Evolutionary conservation across 495 filamentous ascomycete species (phyloP), one percentile per base, ranked within the genome.

Genomic region (Penicillium pulvis): DNA sequence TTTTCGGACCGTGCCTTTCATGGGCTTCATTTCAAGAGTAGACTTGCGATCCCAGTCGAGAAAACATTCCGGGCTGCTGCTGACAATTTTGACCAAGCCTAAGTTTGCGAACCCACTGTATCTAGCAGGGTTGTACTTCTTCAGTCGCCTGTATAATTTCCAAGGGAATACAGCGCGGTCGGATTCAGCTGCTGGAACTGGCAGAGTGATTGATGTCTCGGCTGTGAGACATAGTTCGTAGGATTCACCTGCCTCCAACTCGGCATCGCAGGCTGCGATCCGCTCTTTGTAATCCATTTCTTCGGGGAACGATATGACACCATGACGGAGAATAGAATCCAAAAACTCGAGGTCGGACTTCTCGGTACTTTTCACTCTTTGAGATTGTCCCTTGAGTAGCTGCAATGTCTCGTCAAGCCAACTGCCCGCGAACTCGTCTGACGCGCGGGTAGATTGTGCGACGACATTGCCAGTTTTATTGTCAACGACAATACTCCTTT

Each of bases 1-100:
- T 67, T 94, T 96, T 51, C 83, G 83, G 36, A 97, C 90, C 0
- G 94, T 98, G 26, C 94, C 94, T 76, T 98, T 98, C 81, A 98
- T 98, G 1, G 94, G 94, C 20, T 79, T 79, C 78, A 81, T 81
- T 56, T 81, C 76, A 3, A 81, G 57, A 5, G 68, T 75, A 4
- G 69, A 74, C 1, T 68, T 53, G 30, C 85, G 77, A 53, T 81
- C 72, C 86, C 88, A 94, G 56, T 81, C 82, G 8, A 97, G 82
- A 73, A 97, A 98, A 20, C 92, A 89, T 70, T 98, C 94, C 0
- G 94, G 94, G n/a, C 90, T 94, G 70, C 86, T 89, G 74, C 86
- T 87, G 51, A 96, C 81, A 14, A 97, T 80, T 10, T 90, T 92
- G 2, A 86, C 76, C 17, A 67, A 65, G 5, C 85, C 85, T 23